Evolutionary conservation across 192 early-diverging fungal species (phyloP), one percentile per base, ranked within the genome.

Genomic region (Geosiphon pyriformis): DNA sequence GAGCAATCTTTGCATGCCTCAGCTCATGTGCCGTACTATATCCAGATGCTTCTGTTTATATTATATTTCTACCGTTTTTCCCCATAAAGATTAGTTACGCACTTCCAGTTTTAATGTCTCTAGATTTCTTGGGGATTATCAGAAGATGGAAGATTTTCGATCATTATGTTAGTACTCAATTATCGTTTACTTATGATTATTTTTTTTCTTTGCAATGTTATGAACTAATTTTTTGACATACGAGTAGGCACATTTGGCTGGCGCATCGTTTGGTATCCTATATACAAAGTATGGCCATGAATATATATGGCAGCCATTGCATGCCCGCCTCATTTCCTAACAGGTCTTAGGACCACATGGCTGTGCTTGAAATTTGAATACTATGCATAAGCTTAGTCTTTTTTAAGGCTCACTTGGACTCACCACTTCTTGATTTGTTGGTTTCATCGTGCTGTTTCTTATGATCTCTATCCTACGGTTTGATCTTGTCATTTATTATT

Each of bases 1-100:
- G 93, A 0, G 92, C 90, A 2, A 72, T 94, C 15, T 94, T 85
- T 64, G 84, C 84, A 11, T 81, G 89, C 33, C 29, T 96, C 7
- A 82, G 83, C 33, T 79, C 80, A 0, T 79, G 78, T 0, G 83
- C 85, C 26, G 71, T 82, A 31, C 20, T 85, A 61, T 78, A 79
- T 33, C 90, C 90, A 0, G 61, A 85, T 23, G 66, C 83, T 10
- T 77, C 77, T 20, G 73, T 89, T 1, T 76, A 74, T 32, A 63
- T 90, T 6, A 80, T 90, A 22, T 88, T 90, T 63, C 68, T 90
- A 26, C 78, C 85, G 1, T 80, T 83, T 35, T 54, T 80, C 1
- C 49, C 65, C 0, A 81, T 85, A 69, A 80, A 78, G 35, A 69
- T 82, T 31, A 76, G 80, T n/a, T 61, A 87, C n/a, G 81, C 85